A percentile compares a stretch with the other conserved stretches of the same genome.
phyloP scores from a whole-genome alignment of 805 yeast species.

The Yamadazyma scolyti region DNA sequence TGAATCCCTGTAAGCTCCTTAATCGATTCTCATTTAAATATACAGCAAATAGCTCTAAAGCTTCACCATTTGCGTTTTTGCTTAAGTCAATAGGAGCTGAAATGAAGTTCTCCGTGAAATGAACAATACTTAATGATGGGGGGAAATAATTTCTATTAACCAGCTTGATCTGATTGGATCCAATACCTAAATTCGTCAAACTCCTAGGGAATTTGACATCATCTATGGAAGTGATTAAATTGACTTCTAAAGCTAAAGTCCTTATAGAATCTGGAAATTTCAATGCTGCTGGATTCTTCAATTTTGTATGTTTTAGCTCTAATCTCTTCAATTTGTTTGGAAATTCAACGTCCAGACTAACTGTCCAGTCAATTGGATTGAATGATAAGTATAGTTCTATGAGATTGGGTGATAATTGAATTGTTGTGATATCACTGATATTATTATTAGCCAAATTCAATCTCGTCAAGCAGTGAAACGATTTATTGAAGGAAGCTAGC shows the following conservation, averaged over 20 bases:
- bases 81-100: conserved; percentile 11
- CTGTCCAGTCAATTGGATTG: conserved; percentile 18
- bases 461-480: not conserved
- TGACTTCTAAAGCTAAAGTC: conserved; percentile 15
- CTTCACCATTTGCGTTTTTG: conserved; percentile 11
- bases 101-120: conserved; percentile 17
- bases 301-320: conserved; percentile 13
- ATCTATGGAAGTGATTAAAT: conserved; percentile 13
- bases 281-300: conserved; percentile 11
- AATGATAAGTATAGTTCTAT: conserved; percentile 12
- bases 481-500: too few species aligned
- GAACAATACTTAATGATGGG: conserved; percentile 7
- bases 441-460: not conserved
- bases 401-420: conserved; percentile 9
- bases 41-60: conserved; percentile 10
- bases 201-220: conserved; percentile 13
- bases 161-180: conserved; percentile 13
- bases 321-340: conserved; percentile 11
- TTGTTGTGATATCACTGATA: not conserved
- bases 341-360: conserved; percentile 6
- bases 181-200: conserved; percentile 14
- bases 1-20: conserved; percentile 11
- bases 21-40: conserved; percentile 15
- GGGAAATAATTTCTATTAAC: conserved; percentile 12
- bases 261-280: conserved; percentile 13